Base-by-base conservation (phyloP, 371 early-diverging fungal species). In the Neoconidiobolus thromboides region DNA sequence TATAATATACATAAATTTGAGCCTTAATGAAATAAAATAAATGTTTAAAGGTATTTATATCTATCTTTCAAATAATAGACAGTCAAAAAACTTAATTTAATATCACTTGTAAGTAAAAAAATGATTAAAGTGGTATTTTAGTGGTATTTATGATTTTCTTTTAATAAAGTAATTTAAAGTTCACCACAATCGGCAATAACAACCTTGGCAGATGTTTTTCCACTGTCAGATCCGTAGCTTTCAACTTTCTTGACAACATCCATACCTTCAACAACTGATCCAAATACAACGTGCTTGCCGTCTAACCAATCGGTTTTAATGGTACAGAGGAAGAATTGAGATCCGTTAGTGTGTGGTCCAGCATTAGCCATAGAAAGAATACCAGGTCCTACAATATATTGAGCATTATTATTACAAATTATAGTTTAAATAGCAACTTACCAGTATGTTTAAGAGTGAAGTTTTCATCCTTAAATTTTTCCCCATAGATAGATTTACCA, bases 201-300 rank as follows among this genome's bases (percentile, higher is more conserved):
- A n/a, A 56, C 51, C 36, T 57, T 51, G 1, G 6, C 7, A 2
- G 52, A 42, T 63, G 60, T n/a, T 70, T 70, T 48, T 71, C 66
- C 70, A 42, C 42, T 41, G n/a, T 50, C 5, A 54, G 63, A 43
- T 39, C 66, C 66, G 38, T 5, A 3, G 9, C 15, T 42, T 64
- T 70, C 71, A 37, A 70, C 61, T 9, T n/a, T 7, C 41, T 60
- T 7, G 58, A 70, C 68, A 38, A 70, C 14, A 2, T 67, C 63
- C 61, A 64, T 36, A 61, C 71, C 73, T 66, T 86, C 79, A 58
- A 74, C 68, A 37, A 98, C 98, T 48, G 70, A 48, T 58, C 99
- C 99, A 73, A 99, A 99, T 46, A 99, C 99, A 63, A 93, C 94
- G 81, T 99, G 99, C 80, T 91, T 94, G 66, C 91, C 91, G 75